These are phyloP conservation scores for Solanum sejunctum DNA, from an alignment of 257 asterid genomes.

Conservation along the genomic window DNA sequence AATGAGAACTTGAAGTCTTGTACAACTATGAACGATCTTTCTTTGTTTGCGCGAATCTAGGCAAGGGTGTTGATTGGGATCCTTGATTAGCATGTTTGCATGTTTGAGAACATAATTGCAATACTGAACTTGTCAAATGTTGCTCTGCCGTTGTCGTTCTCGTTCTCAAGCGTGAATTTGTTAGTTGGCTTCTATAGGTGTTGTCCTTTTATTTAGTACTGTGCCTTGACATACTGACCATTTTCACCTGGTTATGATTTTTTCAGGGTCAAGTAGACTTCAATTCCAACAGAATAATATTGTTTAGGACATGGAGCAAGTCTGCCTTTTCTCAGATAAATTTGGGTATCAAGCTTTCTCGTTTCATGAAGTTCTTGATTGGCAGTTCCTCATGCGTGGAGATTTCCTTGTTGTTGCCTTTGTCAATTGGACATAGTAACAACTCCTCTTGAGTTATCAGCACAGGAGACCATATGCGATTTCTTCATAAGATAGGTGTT, in stretches of 20 bases:
- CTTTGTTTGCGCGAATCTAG: background rate
- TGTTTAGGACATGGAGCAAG: conserved; percentile 85
- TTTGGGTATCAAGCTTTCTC: conserved; percentile 46
- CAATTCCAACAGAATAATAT: conserved; percentile 27
- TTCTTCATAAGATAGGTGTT: conserved; percentile 37
- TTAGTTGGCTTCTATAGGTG: background rate
- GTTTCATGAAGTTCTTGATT: conserved; percentile 81
- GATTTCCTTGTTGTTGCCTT: conserved; percentile 74
- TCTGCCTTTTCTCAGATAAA: conserved; percentile 65
- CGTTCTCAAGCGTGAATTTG: background rate
- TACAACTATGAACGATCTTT: background rate
- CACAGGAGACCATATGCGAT: conserved; percentile 38
- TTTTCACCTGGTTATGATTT: background rate
- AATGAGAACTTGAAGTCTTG: background rate
- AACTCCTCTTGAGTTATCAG: conserved; percentile 34
- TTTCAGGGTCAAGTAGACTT: conserved; percentile 44
- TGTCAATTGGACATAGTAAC: conserved; percentile 79
- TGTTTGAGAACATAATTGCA: background rate
- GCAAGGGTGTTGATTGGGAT: background rate
- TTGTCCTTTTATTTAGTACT: background rate
- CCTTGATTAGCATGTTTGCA: background rate
- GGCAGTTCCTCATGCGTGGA: conserved; percentile 70
- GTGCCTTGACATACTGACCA: background rate
- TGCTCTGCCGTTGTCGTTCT: background rate
- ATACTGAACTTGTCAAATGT: background rate